Conservation (phyloP, 495 filamentous ascomycete genomes). For the Talaromyces nanjingensis region DNA sequence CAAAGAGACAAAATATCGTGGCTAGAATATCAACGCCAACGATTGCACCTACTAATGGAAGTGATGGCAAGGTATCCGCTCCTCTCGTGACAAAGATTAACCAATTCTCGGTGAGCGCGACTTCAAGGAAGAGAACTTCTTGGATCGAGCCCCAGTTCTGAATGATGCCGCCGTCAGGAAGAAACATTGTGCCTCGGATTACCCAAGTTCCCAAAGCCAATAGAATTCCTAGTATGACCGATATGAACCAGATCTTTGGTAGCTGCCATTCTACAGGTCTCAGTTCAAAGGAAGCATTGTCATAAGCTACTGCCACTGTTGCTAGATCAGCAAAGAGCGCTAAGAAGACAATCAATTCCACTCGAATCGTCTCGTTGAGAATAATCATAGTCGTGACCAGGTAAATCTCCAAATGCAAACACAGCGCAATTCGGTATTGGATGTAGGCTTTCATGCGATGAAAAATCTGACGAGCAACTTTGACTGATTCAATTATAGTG, state of each 20-base stretch:
- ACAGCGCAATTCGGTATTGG: constrained; percentile 71
- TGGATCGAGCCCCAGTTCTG: constrained; percentile 64
- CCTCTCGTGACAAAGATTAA: constrained; percentile 70
- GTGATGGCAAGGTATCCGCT: constrained; percentile 57
- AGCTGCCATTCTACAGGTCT: constrained; percentile 71
- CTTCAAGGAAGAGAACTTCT: constrained; percentile 64
- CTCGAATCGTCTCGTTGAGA: constrained; percentile 61
- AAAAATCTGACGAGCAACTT: constrained; percentile 70
- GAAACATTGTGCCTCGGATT: constrained; percentile 56
- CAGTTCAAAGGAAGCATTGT: constrained; percentile 62
- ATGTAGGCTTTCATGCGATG: constrained; percentile 77
- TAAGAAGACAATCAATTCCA: constrained; percentile 64
- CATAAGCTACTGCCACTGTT: constrained; percentile 67
- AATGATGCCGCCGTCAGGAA: constrained; percentile 60
- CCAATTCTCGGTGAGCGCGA: constrained; percentile 70
- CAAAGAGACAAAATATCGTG: constrained; percentile 66
- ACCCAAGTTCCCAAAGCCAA: constrained; percentile 65
- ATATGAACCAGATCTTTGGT: constrained; percentile 72
- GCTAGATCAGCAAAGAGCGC: constrained; percentile 69
- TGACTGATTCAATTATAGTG: constrained; percentile 69
- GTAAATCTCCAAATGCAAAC: constrained; percentile 67
- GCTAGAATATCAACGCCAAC: constrained; percentile 59
- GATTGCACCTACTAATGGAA: constrained; percentile 60
- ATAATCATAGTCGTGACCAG: constrained; percentile 68
- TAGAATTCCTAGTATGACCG: constrained; percentile 53